These are phyloP conservation scores for Rosellinia necatrix DNA, from an alignment of 2,329 filamentous ascomycete species.

Conservation along the genomic window DNA sequence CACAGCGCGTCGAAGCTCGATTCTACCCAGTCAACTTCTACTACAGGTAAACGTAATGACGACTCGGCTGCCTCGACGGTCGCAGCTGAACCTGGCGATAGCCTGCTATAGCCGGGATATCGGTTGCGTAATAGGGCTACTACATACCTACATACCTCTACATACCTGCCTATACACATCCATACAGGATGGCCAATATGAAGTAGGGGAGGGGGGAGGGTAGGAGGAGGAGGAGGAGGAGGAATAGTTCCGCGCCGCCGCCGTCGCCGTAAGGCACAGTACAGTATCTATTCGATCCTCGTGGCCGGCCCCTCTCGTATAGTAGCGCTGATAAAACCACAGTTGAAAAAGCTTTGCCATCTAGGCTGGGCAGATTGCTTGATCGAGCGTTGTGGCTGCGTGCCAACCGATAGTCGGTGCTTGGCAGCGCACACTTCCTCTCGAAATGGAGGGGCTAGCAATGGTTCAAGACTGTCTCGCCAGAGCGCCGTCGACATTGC, in stretches of 20 bases:
- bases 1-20: slow-evolving; percentile 1
- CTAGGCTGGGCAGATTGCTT: slow-evolving; percentile 1
- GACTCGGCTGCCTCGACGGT: slow-evolving; percentile 1
- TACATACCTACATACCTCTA: too few relatives aligned
- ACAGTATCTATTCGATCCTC: neutral
- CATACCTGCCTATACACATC: too few relatives aligned
- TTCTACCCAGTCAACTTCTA: slow-evolving; percentile 1
- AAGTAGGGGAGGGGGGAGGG: too few relatives aligned
- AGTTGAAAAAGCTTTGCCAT: neutral
- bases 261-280: neutral
- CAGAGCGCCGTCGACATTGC: slow-evolving; percentile 1
- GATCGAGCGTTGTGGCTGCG: slow-evolving; percentile 5
- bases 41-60: slow-evolving; percentile 13
- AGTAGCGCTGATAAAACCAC: neutral
- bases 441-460: neutral
- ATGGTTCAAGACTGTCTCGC: neutral
- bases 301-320: neutral
- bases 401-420: neutral
- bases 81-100: too few relatives aligned
- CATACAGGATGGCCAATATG: too few relatives aligned
- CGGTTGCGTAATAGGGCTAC: neutral
- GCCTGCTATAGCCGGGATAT: neutral
- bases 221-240: too few relatives aligned
- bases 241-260: neutral
- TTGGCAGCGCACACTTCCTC: neutral